A percentile compares a stretch with the other conserved stretches of the same genome.
Conservation (phyloP, 257 asterid species). For the Schizonepeta tenuifolia region DNA sequence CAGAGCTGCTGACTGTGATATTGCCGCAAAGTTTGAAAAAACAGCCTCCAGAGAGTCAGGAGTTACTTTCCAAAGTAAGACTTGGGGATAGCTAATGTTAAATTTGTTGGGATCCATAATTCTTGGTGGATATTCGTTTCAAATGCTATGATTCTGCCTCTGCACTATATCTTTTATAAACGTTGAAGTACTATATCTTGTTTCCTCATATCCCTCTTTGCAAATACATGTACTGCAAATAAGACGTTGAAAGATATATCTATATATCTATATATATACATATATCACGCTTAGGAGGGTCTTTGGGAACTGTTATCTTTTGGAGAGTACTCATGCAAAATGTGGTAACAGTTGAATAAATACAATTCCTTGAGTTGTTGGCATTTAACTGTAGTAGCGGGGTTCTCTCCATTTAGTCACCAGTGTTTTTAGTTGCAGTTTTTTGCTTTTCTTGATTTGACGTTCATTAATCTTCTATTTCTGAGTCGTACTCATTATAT, state of each 20-base stretch:
- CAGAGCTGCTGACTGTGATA: conserved; percentile 91
- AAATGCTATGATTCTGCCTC: background rate
- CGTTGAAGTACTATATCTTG: background rate
- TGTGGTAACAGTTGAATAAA: background rate
- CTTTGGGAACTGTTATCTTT: background rate
- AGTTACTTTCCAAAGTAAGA: conserved; percentile 89
- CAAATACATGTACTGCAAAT: background rate
- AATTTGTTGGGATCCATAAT: background rate
- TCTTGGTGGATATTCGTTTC: background rate
- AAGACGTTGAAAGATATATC: background rate
- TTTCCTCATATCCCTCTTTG: background rate
- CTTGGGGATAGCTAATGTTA: background rate
- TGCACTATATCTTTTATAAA: background rate
- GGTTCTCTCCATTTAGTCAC: background rate
- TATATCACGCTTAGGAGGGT: background rate
- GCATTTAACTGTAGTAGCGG: background rate
- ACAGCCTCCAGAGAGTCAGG: conserved; percentile 98
- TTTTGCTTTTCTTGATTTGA: background rate
- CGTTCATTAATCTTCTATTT: background rate
- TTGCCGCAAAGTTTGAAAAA: conserved; percentile 92
- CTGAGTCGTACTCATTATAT: background rate
- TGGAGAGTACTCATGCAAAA: background rate
- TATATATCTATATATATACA: background rate
- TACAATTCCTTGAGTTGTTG: background rate
- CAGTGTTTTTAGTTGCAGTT: conserved; percentile 2